Evolutionary conservation across 2,329 filamentous ascomycete genomes (phyloP).

Genomic region (Sporothrix globosa): DNA sequence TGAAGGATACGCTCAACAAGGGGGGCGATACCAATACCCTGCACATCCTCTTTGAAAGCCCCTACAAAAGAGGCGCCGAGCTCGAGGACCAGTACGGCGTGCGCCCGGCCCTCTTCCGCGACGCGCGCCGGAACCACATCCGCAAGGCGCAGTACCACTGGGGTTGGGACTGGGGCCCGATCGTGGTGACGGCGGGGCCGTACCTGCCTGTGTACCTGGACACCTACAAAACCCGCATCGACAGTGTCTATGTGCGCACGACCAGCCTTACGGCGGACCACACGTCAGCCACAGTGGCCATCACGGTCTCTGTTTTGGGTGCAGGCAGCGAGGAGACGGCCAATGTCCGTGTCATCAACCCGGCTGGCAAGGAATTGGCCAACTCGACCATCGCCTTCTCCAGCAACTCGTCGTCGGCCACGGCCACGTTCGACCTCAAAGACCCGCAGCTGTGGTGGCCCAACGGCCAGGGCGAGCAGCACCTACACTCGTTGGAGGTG

Average conservation of each 20-base stretch:
- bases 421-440: slow-evolving; percentile 52
- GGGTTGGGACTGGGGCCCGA: slow-evolving; percentile 76
- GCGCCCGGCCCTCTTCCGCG: slow-evolving; percentile 64
- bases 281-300: not conserved
- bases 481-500: slow-evolving; percentile 69
- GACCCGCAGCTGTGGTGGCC: slow-evolving; percentile 76
- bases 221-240: slow-evolving; percentile 66
- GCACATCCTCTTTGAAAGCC: slow-evolving; percentile 66
- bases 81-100: slow-evolving; percentile 62
- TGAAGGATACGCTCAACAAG: slow-evolving; percentile 51
- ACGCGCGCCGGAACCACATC: slow-evolving; percentile 62
- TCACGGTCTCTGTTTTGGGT: slow-evolving; percentile 42
- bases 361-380: not conserved
- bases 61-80: slow-evolving; percentile 64
- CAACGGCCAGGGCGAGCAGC: slow-evolving; percentile 73
- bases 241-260: slow-evolving; percentile 55
- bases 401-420: not conserved
- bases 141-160: slow-evolving; percentile 72
- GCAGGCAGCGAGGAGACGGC: slow-evolving; percentile 44
- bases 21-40: slow-evolving; percentile 59
- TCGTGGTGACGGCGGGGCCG: slow-evolving; percentile 67
- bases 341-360: not conserved
- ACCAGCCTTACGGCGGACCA: slow-evolving; percentile 45
- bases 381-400: not conserved
- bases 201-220: slow-evolving; percentile 76